Percentiles rank a stretch among this genome's conserved stretches.
phyloP scores from a whole-genome alignment of 2,329 filamentous ascomycete species.

The Verticillium nubilum region DNA sequence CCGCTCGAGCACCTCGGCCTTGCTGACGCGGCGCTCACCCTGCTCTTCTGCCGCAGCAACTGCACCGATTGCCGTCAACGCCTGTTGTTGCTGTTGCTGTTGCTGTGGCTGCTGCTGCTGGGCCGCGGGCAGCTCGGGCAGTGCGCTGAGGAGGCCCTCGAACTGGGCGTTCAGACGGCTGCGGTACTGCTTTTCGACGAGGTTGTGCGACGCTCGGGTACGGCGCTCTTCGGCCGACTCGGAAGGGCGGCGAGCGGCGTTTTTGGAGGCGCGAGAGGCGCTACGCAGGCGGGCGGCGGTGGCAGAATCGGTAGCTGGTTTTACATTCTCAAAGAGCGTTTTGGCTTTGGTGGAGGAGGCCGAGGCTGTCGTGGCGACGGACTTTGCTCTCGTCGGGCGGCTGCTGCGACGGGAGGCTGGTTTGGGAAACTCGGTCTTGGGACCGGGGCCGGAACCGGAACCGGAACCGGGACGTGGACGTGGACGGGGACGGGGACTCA shows the following conservation, averaged over 20 bases:
- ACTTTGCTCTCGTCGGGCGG: not conserved
- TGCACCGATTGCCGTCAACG: not conserved
- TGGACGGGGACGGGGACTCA: not conserved
- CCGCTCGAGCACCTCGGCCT: conserved; percentile 29
- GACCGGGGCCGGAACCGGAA: not conserved
- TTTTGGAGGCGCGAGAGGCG: conserved; percentile 23
- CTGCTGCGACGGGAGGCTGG: not conserved
- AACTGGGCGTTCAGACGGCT: conserved; percentile 25
- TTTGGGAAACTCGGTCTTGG: not conserved
- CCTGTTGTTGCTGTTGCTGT: conserved; percentile 2
- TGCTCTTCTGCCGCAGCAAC: conserved; percentile 15
- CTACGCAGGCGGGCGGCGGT: conserved; percentile 16
- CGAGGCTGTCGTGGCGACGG: not conserved
- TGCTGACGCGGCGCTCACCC: conserved; percentile 21
- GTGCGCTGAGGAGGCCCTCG: conserved; percentile 19
- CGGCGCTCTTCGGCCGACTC: conserved; percentile 22
- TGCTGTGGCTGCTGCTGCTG: conserved; percentile 3
- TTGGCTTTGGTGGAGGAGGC: not conserved
- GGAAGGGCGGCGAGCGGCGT: conserved; percentile 15
- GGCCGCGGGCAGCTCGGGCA: conserved; percentile 17
- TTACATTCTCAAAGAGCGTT: not conserved
- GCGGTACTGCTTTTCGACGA: conserved; percentile 27
- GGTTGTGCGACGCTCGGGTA: conserved; percentile 24
- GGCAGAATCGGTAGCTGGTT: conserved; percentile 2
- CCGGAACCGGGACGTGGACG: not conserved